Conservation (phyloP, 352 stramenopile species). For the Pythium plurisporium region DNA sequence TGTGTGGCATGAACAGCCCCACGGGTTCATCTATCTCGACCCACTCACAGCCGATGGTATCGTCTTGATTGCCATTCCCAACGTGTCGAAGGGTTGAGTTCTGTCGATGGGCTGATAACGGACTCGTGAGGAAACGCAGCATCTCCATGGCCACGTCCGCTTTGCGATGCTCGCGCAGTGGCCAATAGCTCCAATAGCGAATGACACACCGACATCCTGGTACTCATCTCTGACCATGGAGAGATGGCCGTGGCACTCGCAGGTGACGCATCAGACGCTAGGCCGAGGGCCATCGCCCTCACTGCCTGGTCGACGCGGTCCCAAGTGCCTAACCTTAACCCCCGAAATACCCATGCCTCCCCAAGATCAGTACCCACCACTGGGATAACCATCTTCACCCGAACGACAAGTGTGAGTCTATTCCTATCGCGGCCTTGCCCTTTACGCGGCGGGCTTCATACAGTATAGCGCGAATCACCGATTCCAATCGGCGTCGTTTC, state of each 20-base stretch:
- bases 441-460: too few species aligned
- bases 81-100: too few species aligned
- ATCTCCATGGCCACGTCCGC: constrained; percentile 18
- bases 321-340: too few species aligned
- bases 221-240: background rate
- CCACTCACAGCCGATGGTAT: constrained; percentile 38
- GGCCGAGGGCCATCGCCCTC: background rate
- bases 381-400: too few species aligned
- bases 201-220: too few species aligned
- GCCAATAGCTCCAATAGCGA: too few species aligned
- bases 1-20: constrained; percentile 41
- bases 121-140: constrained; percentile 10
- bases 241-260: background rate
- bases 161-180: background rate
- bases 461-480: too few species aligned
- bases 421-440: too few species aligned
- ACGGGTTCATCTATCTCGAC: constrained; percentile 50
- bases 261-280: constrained; percentile 10
- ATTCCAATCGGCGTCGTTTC: background rate
- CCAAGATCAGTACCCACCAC: too few species aligned
- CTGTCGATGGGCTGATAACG: too few species aligned
- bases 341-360: too few species aligned
- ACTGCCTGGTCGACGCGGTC: constrained; percentile 3
- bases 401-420: too few species aligned
- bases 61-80: constrained; percentile 16